Conservation (phyloP, 306 rosid species). For the Comarum palustre region DNA sequence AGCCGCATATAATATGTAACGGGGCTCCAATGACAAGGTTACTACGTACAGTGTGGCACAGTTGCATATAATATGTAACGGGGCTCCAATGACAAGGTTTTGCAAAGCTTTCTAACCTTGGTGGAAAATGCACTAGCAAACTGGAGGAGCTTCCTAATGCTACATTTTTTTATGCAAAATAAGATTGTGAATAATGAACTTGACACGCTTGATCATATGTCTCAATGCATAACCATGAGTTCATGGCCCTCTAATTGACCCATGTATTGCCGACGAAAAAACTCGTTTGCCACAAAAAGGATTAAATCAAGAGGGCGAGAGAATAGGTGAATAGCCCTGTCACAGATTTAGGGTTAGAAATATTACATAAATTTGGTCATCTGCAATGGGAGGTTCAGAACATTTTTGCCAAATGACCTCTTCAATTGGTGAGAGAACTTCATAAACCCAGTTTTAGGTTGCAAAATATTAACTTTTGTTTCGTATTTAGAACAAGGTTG, state of each 20-base stretch:
- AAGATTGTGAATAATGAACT: neutral
- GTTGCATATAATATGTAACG: neutral
- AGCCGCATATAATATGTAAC: neutral
- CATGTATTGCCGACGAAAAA: neutral
- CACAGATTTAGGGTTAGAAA: neutral
- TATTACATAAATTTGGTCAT: no score
- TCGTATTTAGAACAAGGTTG: no score
- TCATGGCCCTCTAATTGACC: neutral
- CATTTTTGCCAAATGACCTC: no score
- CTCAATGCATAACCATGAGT: neutral
- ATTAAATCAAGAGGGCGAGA: no score
- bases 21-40: neutral
- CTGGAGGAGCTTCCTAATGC: conserved; percentile 6
- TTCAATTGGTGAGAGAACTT: no score
- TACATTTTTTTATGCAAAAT: conserved; percentile 7
- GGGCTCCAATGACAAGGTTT: conserved; percentile 3
- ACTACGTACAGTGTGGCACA: no score
- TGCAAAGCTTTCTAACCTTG: neutral
- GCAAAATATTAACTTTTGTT: no score
- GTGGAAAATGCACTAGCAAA: conserved; percentile 3
- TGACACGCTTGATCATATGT: neutral
- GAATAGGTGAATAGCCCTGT: neutral
- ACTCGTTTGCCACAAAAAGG: neutral
- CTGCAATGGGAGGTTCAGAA: no score
- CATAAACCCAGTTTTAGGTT: no score